A percentile compares a stretch with the other conserved stretches of the same genome.
Evolutionary conservation across 2,329 filamentous ascomycete genomes (phyloP).

Genomic region (Tolypocladium ovalisporum): DNA sequence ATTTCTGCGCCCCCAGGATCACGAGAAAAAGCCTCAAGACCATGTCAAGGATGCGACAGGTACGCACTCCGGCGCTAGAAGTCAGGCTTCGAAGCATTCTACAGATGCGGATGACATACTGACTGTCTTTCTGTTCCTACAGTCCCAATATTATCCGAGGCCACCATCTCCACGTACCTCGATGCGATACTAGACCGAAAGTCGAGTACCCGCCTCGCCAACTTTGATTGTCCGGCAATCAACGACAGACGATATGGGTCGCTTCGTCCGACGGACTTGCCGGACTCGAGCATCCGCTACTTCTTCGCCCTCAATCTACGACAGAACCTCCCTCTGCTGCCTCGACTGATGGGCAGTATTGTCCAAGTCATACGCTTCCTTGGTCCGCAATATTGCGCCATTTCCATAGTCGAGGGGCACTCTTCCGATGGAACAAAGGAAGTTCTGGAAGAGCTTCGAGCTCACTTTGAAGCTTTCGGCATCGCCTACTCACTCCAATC

Average conservation of each 20-base stretch:
- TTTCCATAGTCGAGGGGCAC: conserved; percentile 42
- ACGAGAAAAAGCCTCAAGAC: neutral
- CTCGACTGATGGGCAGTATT: conserved; percentile 33
- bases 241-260: neutral
- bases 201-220: neutral
- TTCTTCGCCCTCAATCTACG: conserved; percentile 43
- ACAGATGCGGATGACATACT: neutral
- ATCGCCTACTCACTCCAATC: conserved; percentile 29
- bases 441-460: conserved; percentile 28
- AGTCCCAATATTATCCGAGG: neutral
- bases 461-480: conserved; percentile 25
- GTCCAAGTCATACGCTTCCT: conserved; percentile 36
- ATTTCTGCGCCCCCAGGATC: neutral
- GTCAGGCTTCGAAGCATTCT: neutral
- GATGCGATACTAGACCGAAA: neutral
- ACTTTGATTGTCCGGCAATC: neutral
- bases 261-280: neutral
- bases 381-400: conserved; percentile 33
- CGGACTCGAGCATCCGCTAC: conserved; percentile 16
- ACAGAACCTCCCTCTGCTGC: conserved; percentile 29
- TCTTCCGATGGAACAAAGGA: conserved; percentile 41
- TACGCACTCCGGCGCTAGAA: neutral
- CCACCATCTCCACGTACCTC: neutral
- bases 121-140: neutral
- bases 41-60: neutral